A percentile compares a stretch with the other conserved stretches of the same genome.
Conservation (phyloP, 2,329 filamentous ascomycete species). For the Tolypocladium ovalisporum region DNA sequence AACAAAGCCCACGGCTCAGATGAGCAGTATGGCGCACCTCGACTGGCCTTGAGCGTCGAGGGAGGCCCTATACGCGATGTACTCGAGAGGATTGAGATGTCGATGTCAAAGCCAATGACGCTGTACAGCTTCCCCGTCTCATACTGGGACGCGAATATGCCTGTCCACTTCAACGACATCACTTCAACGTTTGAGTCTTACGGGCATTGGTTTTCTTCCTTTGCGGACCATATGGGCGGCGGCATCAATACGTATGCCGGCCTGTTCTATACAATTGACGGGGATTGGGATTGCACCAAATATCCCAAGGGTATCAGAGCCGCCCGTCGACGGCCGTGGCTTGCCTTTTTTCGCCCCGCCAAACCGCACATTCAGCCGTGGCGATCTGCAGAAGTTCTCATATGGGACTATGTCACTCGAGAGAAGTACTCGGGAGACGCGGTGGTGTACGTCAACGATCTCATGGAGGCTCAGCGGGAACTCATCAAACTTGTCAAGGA, state of each 20-base stretch:
- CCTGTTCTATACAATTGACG: slow-evolving; percentile 36
- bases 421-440: slow-evolving; percentile 11
- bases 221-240: neutral
- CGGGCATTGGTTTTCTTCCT: slow-evolving; percentile 12
- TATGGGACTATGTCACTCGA: slow-evolving; percentile 36
- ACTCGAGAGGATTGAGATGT: neutral
- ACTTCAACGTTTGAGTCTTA: slow-evolving; percentile 10
- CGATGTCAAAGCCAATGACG: slow-evolving; percentile 7
- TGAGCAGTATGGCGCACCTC: neutral
- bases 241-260: slow-evolving; percentile 18
- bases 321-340: slow-evolving; percentile 34
- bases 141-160: slow-evolving; percentile 21
- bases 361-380: slow-evolving; percentile 23
- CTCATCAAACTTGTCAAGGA: slow-evolving; percentile 27
- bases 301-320: slow-evolving; percentile 8
- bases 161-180: slow-evolving; percentile 11
- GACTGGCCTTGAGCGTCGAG: slow-evolving; percentile 1
- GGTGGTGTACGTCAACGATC: slow-evolving; percentile 17
- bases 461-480: slow-evolving; percentile 34
- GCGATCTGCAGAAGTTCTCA: slow-evolving; percentile 34
- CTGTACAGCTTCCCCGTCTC: slow-evolving; percentile 29
- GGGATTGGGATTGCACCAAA: neutral
- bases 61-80: neutral
- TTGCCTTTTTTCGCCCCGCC: slow-evolving; percentile 34
- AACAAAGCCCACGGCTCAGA: neutral